A percentile compares a stretch with the other conserved stretches of the same genome.
These are phyloP conservation scores for Aspergillus mulundensis DNA, from an alignment of 495 filamentous ascomycete species.

Conservation along the genomic window DNA sequence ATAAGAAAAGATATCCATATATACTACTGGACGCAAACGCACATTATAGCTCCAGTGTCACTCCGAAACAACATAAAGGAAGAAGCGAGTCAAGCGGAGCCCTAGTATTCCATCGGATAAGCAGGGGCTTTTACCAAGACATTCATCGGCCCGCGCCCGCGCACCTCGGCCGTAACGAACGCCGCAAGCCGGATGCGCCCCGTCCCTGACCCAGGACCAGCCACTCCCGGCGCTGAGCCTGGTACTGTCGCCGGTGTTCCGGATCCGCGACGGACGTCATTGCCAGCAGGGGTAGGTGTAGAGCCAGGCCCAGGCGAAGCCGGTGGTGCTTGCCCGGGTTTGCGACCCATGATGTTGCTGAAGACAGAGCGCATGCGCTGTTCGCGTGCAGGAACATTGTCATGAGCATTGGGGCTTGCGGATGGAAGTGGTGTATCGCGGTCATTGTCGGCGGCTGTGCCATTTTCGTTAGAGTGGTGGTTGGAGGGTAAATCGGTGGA, in stretches of 20 bases:
- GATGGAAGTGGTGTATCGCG: constrained; percentile 9
- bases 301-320: constrained; percentile 11
- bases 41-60: not conserved
- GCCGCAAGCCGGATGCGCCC: constrained; percentile 69
- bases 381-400: constrained; percentile 21
- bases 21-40: not conserved
- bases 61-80: not conserved
- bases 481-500: constrained; percentile 29
- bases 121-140: constrained; percentile 88
- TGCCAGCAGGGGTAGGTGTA: constrained; percentile 13
- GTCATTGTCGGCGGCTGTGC: constrained; percentile 12
- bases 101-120: constrained; percentile 55
- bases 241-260: not conserved
- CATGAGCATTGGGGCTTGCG: not conserved
- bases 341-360: constrained; percentile 45
- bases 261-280: constrained; percentile 11
- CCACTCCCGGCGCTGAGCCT: not conserved
- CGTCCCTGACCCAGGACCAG: constrained; percentile 15
- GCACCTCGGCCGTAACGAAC: constrained; percentile 81
- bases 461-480: constrained; percentile 22
- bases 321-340: constrained; percentile 17
- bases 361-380: constrained; percentile 45
- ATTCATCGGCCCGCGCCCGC: constrained; percentile 55
- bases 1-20: not conserved
- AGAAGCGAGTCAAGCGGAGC: not conserved